Evolutionary conservation across 495 filamentous ascomycete species (phyloP), one percentile per base, ranked within the genome.

Genomic region (Xylaria telfairii): DNA sequence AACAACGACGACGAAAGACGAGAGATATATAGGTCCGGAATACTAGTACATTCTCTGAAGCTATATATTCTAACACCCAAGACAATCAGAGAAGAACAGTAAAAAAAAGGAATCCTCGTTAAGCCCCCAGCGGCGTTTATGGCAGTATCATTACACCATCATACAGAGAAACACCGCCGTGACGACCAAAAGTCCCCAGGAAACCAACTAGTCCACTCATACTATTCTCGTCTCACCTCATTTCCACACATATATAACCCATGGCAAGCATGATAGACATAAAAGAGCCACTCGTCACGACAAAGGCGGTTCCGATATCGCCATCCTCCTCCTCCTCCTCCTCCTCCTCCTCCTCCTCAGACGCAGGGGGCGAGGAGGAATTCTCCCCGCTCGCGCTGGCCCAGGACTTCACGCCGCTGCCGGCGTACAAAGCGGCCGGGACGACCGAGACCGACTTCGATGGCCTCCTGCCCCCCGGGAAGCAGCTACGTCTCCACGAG

Each of bases 401-500:
- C 75, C 90, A 93, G 75, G 82, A 84, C 72, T 78, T 97, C 24
- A 85, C 94, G 19, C 89, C 91, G 0, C 85, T 89, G 1, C 91
- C 89, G 6, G 81, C 78, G 34, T 86, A 87, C 81, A 92, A 91
- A 77, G 67, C 84, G n/a, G 88, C 93, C 9, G 85, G 85, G 19
- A 90, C 87, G 39, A 90, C 87, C 3, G 80, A 79, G 24, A 81
- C 93, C 37, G 86, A 90, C 54, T 96, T 99, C 72, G 87, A 91
- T 51, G 92, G 92, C 17, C 87, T 96, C 30, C 84, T 98, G 19
- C 68, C 68, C 9, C 77, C 81, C 19, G 77, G 77, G 34, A 59
- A 15, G 32, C 91, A 93, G 9, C 82, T 99, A 47, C 83, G 87
- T 63, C 87, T 98, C 15, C 91, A 92, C 73, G 93, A 97, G 78